Evolutionary conservation across 306 rosid species (phyloP).

Genomic region (Lathyrus sativus): DNA sequence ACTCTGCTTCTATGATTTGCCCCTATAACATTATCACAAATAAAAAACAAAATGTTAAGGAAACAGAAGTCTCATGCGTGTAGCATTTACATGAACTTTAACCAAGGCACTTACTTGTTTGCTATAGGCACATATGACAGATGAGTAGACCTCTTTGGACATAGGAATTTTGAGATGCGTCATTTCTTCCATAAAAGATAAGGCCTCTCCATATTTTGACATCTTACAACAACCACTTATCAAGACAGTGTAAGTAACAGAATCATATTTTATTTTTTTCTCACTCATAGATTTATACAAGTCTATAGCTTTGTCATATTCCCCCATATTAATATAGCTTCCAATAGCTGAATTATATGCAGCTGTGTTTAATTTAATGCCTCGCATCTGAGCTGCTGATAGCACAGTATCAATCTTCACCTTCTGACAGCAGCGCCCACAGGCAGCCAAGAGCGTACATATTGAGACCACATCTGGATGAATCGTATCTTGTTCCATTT

Average conservation of each 20-base stretch:
- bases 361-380: slow-evolving; percentile 78
- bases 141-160: slow-evolving; percentile 79
- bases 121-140: slow-evolving; percentile 77
- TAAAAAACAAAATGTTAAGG: slow-evolving; percentile 18
- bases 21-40: slow-evolving; percentile 57
- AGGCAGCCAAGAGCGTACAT: slow-evolving; percentile 86
- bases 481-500: slow-evolving; percentile 83
- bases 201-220: slow-evolving; percentile 78
- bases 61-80: slow-evolving; percentile 26
- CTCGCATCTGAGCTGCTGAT: slow-evolving; percentile 80
- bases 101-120: slow-evolving; percentile 62
- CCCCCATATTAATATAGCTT: slow-evolving; percentile 79
- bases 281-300: slow-evolving; percentile 74
- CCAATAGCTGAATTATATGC: slow-evolving; percentile 96
- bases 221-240: slow-evolving; percentile 89
- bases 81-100: slow-evolving; percentile 30
- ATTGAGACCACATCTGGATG: slow-evolving; percentile 90
- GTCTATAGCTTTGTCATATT: slow-evolving; percentile 70
- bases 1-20: slow-evolving; percentile 67
- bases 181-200: slow-evolving; percentile 68
- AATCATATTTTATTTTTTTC: slow-evolving; percentile 64
- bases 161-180: slow-evolving; percentile 61
- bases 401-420: slow-evolving; percentile 83
- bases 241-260: slow-evolving; percentile 81
- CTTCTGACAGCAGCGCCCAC: slow-evolving; percentile 82